Conservation (phyloP, 2,329 filamentous ascomycete genomes). For the Rhinocladiella mackenziei region DNA sequence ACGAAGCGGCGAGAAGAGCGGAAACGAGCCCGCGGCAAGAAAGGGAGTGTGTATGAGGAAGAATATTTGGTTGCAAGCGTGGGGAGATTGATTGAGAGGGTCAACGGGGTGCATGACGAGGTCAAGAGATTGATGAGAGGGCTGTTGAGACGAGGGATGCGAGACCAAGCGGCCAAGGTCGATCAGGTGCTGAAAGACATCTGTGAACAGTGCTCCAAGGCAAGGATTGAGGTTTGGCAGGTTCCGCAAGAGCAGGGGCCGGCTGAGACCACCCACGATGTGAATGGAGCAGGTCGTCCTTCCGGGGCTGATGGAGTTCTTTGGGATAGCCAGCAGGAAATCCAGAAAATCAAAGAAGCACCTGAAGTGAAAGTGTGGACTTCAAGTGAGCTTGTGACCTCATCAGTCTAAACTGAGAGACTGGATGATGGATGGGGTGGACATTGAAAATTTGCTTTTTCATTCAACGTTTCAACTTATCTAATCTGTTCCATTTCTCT, state of each 20-base stretch:
- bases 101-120: conserved; percentile 70
- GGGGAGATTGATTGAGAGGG: conserved; percentile 73
- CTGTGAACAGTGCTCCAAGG: conserved; percentile 61
- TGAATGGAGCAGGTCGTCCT: conserved; percentile 28
- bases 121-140: conserved; percentile 70
- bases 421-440: background rate
- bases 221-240: conserved; percentile 68
- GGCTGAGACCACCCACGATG: conserved; percentile 18
- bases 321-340: conserved; percentile 40
- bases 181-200: conserved; percentile 72
- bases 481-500: conserved; percentile 25
- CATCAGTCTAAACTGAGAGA: background rate
- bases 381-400: conserved; percentile 21
- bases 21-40: conserved; percentile 89
- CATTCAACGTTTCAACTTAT: conserved; percentile 5
- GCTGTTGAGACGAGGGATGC: conserved; percentile 75
- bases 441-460: background rate
- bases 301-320: conserved; percentile 37
- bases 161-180: conserved; percentile 76
- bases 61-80: conserved; percentile 93
- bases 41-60: conserved; percentile 96
- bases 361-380: conserved; percentile 51
- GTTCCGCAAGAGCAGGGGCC: conserved; percentile 26
- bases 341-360: conserved; percentile 40
- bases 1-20: conserved; percentile 87